Conservation (phyloP, 148 eudicot genomes). For the Rhododendron henanense region DNA sequence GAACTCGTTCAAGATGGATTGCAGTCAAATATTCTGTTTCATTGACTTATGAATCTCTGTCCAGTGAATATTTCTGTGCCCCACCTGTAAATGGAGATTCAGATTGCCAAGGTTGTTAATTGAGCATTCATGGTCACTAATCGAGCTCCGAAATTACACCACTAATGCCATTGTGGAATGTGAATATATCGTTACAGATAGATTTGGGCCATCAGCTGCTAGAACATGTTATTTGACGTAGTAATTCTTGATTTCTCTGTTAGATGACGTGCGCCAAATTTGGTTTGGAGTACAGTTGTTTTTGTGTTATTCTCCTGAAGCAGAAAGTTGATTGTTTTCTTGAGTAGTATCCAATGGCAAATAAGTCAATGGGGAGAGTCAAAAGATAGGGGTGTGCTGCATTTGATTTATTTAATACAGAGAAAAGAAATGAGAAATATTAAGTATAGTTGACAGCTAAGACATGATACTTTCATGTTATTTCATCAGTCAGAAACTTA, state of each 20-base stretch:
- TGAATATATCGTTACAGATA: neutral
- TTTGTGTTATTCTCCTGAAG: neutral
- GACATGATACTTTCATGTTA: neutral
- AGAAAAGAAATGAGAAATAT: neutral
- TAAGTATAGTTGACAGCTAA: neutral
- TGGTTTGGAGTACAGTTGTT: neutral
- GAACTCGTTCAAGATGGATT: neutral
- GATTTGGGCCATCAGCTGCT: neutral
- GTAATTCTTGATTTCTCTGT: neutral
- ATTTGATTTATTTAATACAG: neutral
- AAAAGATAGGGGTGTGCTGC: neutral
- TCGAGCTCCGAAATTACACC: neutral
- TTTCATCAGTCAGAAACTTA: neutral
- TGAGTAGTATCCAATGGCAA: neutral
- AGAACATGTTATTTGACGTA: neutral
- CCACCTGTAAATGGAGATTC: neutral
- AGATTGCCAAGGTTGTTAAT: neutral
- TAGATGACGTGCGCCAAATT: neutral
- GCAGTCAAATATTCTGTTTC: neutral
- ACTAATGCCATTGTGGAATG: neutral
- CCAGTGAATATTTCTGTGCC: neutral
- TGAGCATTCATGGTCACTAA: neutral
- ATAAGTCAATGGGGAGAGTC: neutral
- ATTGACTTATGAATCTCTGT: neutral
- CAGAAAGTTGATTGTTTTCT: neutral